Percentiles rank a stretch among this genome's conserved stretches.
Evolutionary conservation across 2,329 filamentous ascomycete genomes (phyloP).

Genomic region (Hymenoscyphus linearis): DNA sequence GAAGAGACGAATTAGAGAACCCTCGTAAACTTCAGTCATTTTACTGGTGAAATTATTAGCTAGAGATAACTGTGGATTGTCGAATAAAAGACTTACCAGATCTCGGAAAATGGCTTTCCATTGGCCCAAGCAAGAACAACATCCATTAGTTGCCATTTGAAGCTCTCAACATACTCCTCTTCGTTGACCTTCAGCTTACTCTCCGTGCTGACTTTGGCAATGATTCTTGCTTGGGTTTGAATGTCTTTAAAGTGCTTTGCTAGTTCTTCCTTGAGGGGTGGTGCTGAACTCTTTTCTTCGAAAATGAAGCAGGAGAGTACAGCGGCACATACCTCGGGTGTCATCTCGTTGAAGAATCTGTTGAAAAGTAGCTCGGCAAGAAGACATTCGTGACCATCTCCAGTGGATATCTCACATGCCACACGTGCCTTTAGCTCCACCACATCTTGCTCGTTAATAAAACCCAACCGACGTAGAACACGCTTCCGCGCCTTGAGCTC

Average conservation of each 20-base stretch:
- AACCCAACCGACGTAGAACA: constrained; percentile 86
- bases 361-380: constrained; percentile 93
- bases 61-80: constrained; percentile 19
- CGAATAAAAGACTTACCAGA: constrained; percentile 66
- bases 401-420: constrained; percentile 87
- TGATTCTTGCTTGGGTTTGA: constrained; percentile 75
- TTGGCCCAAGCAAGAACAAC: constrained; percentile 90
- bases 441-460: constrained; percentile 93
- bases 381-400: constrained; percentile 82
- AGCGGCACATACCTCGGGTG: constrained; percentile 80
- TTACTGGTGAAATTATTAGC: constrained; percentile 52
- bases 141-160: constrained; percentile 97
- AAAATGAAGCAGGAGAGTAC: constrained; percentile 94
- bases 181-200: constrained; percentile 93
- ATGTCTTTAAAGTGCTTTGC: constrained; percentile 82
- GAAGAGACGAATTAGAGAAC: constrained; percentile 92
- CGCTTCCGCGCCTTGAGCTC: constrained; percentile 95
- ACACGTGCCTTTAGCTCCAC: constrained; percentile 96
- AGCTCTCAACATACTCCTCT: constrained; percentile 81
- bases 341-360: constrained; percentile 94
- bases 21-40: constrained; percentile 99
- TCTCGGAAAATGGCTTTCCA: constrained; percentile 83
- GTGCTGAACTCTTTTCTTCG: constrained; percentile 85
- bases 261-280: constrained; percentile 74
- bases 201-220: constrained; percentile 92